Evolutionary conservation across 192 early-diverging fungal genomes (phyloP).

Genomic region (Coemansia reversa): DNA sequence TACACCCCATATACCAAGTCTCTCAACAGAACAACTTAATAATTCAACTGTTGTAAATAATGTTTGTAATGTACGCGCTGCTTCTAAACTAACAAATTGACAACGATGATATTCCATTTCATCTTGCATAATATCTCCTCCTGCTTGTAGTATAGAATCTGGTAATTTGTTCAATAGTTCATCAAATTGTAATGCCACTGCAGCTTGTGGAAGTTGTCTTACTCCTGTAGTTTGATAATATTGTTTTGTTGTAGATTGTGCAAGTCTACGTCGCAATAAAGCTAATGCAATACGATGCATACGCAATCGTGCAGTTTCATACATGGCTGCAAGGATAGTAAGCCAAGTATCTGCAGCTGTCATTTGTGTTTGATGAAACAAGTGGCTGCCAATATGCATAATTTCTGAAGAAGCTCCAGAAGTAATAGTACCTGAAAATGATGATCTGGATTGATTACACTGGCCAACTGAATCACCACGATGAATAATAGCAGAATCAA

Average conservation of each 20-base stretch:
- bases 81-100: constrained; percentile 28
- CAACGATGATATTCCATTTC: constrained; percentile 17
- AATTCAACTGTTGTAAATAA: constrained; percentile 4
- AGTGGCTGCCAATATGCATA: constrained; percentile 13
- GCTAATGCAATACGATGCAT: constrained; percentile 24
- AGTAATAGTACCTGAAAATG: too few relatives aligned
- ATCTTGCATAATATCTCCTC: constrained; percentile 25
- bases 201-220: not conserved
- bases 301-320: constrained; percentile 28
- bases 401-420: not conserved
- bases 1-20: constrained; percentile 29
- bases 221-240: too few relatives aligned
- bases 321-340: constrained; percentile 12
- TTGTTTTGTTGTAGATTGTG: too few relatives aligned
- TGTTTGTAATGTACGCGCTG: constrained; percentile 19
- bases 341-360: constrained; percentile 30
- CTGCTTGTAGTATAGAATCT: not conserved
- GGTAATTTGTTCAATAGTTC: not conserved
- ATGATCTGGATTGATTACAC: too few relatives aligned
- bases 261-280: constrained; percentile 8
- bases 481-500: not conserved
- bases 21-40: constrained; percentile 5
- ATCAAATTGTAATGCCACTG: not conserved
- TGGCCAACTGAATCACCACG: not conserved
- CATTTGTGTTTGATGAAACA: constrained; percentile 14